phyloP scores from a whole-genome alignment of 192 early-diverging fungal species.

The Coemansia aciculifera region DNA sequence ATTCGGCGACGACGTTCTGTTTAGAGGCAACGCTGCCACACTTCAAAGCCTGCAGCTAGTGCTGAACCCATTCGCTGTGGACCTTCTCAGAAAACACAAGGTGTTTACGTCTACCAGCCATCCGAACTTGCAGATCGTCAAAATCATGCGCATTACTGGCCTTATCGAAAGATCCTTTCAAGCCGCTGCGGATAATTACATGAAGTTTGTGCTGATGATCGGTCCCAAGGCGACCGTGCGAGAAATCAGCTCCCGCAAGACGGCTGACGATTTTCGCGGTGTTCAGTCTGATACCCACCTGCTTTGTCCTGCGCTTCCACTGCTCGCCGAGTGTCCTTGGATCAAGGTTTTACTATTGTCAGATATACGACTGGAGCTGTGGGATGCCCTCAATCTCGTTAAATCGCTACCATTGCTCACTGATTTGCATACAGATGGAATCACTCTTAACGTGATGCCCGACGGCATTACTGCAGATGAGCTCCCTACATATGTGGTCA shows the following conservation, averaged over 20 bases:
- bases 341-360: neutral
- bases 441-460: neutral
- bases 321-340: neutral
- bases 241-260: neutral
- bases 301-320: neutral
- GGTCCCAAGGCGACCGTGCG: neutral
- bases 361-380: neutral
- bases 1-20: neutral
- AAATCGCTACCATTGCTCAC: neutral
- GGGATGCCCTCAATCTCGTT: neutral
- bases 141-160: neutral
- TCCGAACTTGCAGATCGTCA: neutral
- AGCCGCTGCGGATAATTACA: neutral
- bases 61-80: neutral
- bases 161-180: neutral
- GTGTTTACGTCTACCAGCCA: neutral
- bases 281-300: neutral
- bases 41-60: neutral
- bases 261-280: neutral
- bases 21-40: neutral
- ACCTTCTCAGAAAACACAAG: neutral
- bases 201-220: neutral
- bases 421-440: neutral
- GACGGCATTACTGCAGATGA: neutral
- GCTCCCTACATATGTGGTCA: neutral